phyloP scores from a whole-genome alignment of 1,284 basidiomycete species.

The Coriolopsis trogii region DNA sequence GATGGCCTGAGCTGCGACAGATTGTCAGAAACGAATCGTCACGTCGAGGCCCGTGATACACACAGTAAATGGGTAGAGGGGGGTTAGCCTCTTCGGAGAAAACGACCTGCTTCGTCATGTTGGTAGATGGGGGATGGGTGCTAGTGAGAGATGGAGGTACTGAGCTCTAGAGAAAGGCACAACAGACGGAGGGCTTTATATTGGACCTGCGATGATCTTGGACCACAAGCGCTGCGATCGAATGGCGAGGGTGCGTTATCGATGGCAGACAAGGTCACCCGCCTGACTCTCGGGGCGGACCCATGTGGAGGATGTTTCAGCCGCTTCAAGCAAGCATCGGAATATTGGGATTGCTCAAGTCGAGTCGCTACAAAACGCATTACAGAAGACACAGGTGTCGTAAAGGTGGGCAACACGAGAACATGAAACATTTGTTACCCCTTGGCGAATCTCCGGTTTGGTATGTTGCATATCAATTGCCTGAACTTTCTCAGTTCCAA shows the following conservation, averaged over 20 bases:
- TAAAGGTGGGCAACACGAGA: too few species aligned
- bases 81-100: constrained; percentile 47
- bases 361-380: too few species aligned
- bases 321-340: too few species aligned
- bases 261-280: constrained; percentile 2
- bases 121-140: neutral
- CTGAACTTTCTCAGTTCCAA: too few species aligned
- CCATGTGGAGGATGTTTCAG: too few species aligned
- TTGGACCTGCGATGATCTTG: constrained; percentile 2
- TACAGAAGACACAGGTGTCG: too few species aligned
- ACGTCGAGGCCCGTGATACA: constrained; percentile 21
- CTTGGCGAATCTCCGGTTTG: too few species aligned
- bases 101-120: constrained; percentile 40
- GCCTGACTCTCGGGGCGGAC: neutral
- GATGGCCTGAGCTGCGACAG: constrained; percentile 45
- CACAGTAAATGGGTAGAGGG: constrained; percentile 54
- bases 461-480: too few species aligned
- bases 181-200: neutral
- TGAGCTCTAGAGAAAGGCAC: neutral
- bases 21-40: neutral
- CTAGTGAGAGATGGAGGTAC: neutral
- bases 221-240: neutral
- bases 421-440: too few species aligned
- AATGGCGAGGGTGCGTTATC: constrained; percentile 1
- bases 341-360: too few species aligned